Base-by-base conservation (phyloP, 805 yeast species). In the Maudiozyma turicensis region DNA sequence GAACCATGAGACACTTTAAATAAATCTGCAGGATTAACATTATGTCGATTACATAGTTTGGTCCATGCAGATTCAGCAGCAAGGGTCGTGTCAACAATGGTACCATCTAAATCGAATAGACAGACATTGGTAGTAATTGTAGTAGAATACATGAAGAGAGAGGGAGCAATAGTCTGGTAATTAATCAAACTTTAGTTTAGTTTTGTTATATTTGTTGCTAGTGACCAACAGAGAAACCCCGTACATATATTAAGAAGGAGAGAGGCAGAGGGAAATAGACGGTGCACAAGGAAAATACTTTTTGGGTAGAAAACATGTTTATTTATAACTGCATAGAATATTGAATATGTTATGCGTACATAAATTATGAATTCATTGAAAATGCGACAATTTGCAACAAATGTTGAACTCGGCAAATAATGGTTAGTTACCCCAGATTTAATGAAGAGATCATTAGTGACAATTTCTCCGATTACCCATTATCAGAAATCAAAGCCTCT, bases 81-180 rank as follows among this genome's bases (percentile, higher is more conserved):
- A 41, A 75, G 77, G 40, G 89, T 84, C 33, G 93, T 82, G 62
- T 80, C 77, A 54, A 86, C 86, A 52, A 86, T 69, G 14, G 95
- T 86, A 38, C 95, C 95, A 61, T 86, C 95, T 47, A 87, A 75
- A 67, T 86, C 95, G 61, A 86, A 86, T 47, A 84, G 75, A 50
- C 59, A 56, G 11, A 55, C 30, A 46, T 55, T 58, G 10, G 49
- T 54, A 3, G 40, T 47, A 20, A 52, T 28, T 26, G 49, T 46
- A 20, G 26, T 35, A 39, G 14, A 39, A 6, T 30, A 39, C 42
- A 39, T 39, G n/a, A 11, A 20, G 26, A 20, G 26, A 20, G 26
- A 20, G 26, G 4, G 26, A 2, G 26, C 26, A 20, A 20, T 20
- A 20, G 4, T 20, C 26, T 20, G 26, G 26, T 20, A 20, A 20